phyloP scores from a whole-genome alignment of 2,329 filamentous ascomycete genomes.

The Fusarium cyanostomum region DNA sequence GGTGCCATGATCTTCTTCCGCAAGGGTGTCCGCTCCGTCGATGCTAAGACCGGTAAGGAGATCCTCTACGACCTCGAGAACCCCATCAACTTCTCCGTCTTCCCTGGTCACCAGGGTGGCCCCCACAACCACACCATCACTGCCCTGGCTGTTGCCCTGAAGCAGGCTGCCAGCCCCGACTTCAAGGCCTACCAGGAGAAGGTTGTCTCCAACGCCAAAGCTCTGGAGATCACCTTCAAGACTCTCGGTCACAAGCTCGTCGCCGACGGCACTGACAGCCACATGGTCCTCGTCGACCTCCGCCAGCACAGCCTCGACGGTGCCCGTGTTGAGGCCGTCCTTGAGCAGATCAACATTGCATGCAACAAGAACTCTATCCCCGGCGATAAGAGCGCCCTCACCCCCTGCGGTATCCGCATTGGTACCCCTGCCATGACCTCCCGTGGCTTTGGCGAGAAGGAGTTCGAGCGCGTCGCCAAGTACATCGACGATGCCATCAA shows the following conservation, averaged over 20 bases:
- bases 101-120: conserved; percentile 97
- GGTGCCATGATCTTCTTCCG: conserved; percentile 99
- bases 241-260: conserved; percentile 92
- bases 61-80: conserved; percentile 91
- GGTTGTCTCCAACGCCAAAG: conserved; percentile 92
- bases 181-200: conserved; percentile 95
- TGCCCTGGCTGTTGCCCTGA: conserved; percentile 90
- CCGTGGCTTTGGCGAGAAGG: conserved; percentile 89
- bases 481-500: conserved; percentile 93
- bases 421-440: conserved; percentile 98
- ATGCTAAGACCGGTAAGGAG: conserved; percentile 91
- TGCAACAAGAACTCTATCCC: conserved; percentile 99
- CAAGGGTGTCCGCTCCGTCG: conserved; percentile 90
- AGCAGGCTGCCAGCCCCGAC: conserved; percentile 89
- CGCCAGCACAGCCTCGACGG: conserved; percentile 89
- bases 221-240: conserved; percentile 86
- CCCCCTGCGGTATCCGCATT: conserved; percentile 93
- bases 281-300: conserved; percentile 95
- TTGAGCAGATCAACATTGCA: conserved; percentile 98
- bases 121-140: conserved; percentile 99
- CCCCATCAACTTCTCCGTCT: conserved; percentile 98
- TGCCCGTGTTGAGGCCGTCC: conserved; percentile 92
- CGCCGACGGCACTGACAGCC: conserved; percentile 94
- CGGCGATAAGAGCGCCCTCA: conserved; percentile 96
- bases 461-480: conserved; percentile 88